Evolutionary conservation across 2,329 filamentous ascomycete genomes (phyloP).

Genomic region (Xylaria polymorpha): DNA sequence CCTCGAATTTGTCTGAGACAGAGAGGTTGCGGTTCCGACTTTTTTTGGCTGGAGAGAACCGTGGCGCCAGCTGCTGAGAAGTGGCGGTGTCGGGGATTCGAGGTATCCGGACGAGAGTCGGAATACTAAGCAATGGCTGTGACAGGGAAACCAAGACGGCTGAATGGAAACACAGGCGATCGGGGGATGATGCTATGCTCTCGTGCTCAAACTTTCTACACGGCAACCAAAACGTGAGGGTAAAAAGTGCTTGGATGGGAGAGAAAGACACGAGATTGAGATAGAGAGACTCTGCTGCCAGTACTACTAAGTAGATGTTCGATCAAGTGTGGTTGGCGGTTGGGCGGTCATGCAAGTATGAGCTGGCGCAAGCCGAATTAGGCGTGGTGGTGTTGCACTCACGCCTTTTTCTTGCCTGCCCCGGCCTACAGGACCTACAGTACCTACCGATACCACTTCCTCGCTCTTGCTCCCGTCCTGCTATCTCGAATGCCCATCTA

Average conservation of each 20-base stretch:
- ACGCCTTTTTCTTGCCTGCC: neutral
- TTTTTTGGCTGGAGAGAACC: neutral
- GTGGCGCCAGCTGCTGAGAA: conserved; percentile 26
- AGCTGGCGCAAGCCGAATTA: conserved; percentile 39
- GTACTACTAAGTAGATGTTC: conserved; percentile 11
- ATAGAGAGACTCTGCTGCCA: neutral
- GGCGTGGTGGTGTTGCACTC: conserved; percentile 28
- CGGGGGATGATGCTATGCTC: neutral
- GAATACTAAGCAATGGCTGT: neutral
- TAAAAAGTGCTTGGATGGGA: conserved; percentile 17
- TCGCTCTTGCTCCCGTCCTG: neutral
- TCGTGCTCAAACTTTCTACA: conserved; percentile 1
- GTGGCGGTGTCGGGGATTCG: conserved; percentile 19
- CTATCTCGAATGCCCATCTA: conserved; percentile 10
- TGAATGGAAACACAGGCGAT: neutral
- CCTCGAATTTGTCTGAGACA: conserved; percentile 4
- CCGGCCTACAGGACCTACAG: no score
- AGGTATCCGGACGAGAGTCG: conserved; percentile 4
- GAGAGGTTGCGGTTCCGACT: neutral
- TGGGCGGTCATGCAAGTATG: conserved; percentile 42
- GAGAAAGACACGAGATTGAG: neutral
- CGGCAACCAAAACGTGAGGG: neutral
- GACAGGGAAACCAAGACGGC: conserved; percentile 11
- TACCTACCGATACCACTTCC: conserved; percentile 3
- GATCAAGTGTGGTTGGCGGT: conserved; percentile 31